A percentile compares a stretch with the other conserved stretches of the same genome.
Conservation (phyloP, 257 asterid genomes). For the Ajuga chamaepitys region DNA sequence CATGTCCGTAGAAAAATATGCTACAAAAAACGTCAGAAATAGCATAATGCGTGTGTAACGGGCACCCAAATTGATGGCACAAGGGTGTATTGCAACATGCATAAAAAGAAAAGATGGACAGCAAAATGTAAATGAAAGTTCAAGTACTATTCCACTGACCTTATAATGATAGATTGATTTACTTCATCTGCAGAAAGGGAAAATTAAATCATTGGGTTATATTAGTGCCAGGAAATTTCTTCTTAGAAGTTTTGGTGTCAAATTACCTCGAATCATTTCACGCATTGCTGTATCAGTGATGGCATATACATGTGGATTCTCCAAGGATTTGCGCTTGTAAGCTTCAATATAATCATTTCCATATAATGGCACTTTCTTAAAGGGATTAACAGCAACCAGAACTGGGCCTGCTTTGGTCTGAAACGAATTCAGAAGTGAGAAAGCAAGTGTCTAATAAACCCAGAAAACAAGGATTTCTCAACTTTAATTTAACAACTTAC, state of each 20-base stretch:
- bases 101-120: not conserved
- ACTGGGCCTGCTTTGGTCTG: constrained; percentile 99
- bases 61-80: not conserved
- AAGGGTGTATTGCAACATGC: constrained; percentile 3
- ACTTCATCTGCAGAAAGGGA: constrained; percentile 79
- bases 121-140: constrained; percentile 1
- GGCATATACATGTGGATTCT: constrained; percentile 90
- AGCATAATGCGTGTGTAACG: not conserved
- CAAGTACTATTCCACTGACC: constrained; percentile 41
- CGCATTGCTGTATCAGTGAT: constrained; percentile 92
- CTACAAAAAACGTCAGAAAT: not conserved
- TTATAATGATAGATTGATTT: constrained; percentile 93
- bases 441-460: constrained; percentile 13
- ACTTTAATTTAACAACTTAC: constrained; percentile 40
- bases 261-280: constrained; percentile 93
- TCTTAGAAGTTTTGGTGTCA: constrained; percentile 1
- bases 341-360: constrained; percentile 74
- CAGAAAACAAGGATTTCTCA: constrained; percentile 13
- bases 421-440: constrained; percentile 23
- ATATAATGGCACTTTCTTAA: constrained; percentile 75
- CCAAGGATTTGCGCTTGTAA: constrained; percentile 65
- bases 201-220: constrained; percentile 24
- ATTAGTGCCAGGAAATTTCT: constrained; percentile 12
- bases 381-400: constrained; percentile 92
- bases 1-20: not conserved